Base-by-base conservation (phyloP, 805 yeast species). In the Kodamaea sagamina region DNA sequence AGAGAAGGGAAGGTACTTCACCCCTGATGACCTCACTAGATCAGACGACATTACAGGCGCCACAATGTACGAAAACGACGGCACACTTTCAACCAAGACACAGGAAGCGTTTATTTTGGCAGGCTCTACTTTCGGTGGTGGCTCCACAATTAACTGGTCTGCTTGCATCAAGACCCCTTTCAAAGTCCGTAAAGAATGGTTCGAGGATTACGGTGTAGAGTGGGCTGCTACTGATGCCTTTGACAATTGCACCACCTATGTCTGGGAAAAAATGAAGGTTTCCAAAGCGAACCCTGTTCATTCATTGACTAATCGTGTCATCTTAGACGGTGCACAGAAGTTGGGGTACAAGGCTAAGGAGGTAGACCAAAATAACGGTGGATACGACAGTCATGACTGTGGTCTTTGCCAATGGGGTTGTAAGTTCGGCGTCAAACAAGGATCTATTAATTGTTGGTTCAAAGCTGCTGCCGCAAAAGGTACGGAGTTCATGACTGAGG, bases 81-180 rank as follows among this genome's bases (percentile, higher is more conserved):
- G 79, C 2, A 38, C 54, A 2, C 6, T 76, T 3, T 39, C 65
- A 11, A 50, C 73, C 6, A 43, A 32, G 7, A 69, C 67, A 47
- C 66, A 63, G 35, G 66, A 67, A 32, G 36, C 67, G n/a, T 44
- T 63, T 9, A 47, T 75, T 3, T 53, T 77, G 36, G 79, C 82
- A 0, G 83, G 82, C 4, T 50, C 79, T 2, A 75, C 77, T 0
- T 72, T 78, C 42, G 83, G 83, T 7, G 83, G 82, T 7, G 82
- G 82, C 6, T 64, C 78, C 6, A 75, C 82, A 9, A 72, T 78
- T 32, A 78, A 78, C 59, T 78, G 83, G 83, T 70, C 76, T 10
- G 81, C 82, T 13, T 65, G 75, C 44, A 51, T 78, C 42, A 67
- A 64, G 32, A 74, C 82, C 0, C 78, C 78, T 1, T 73, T 70